A percentile compares a stretch with the other conserved stretches of the same genome.
Evolutionary conservation across 257 asterid species (phyloP).

Genomic region (Misopates orontium): DNA sequence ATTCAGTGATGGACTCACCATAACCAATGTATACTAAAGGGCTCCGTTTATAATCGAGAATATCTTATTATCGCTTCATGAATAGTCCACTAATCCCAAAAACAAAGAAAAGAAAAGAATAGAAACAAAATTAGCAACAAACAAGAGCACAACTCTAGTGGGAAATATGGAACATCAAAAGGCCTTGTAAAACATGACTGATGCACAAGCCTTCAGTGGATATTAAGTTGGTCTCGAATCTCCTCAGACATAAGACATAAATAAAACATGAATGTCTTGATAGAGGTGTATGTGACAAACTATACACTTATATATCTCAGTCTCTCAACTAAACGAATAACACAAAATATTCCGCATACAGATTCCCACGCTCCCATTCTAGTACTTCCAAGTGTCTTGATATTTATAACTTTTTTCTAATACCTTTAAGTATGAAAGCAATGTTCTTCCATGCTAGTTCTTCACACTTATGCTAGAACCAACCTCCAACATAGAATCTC

Average conservation of each 20-base stretch:
- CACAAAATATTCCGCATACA: no score
- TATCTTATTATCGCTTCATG: no score
- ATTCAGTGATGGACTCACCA: no score
- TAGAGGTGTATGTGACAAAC: not conserved
- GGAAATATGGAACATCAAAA: not conserved
- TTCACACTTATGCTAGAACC: not conserved
- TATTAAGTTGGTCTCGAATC: no score
- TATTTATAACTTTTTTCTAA: no score
- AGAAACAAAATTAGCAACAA: not conserved
- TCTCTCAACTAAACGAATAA: not conserved
- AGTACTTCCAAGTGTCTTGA: not conserved
- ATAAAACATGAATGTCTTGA: not conserved
- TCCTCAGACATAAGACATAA: not conserved
- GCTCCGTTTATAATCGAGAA: no score
- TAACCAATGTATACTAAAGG: no score
- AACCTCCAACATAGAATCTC: slow-evolving; percentile 10
- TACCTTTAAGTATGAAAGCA: not conserved
- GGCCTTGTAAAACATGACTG: not conserved
- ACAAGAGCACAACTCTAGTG: not conserved
- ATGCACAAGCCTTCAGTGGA: not conserved
- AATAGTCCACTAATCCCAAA: not conserved
- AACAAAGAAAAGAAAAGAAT: not conserved
- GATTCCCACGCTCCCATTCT: no score
- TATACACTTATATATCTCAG: not conserved
- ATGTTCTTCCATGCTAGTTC: not conserved